A percentile compares a stretch with the other conserved stretches of the same genome.
phyloP scores from a whole-genome alignment of 805 yeast species.

The Spencermartinsiella europaea region DNA sequence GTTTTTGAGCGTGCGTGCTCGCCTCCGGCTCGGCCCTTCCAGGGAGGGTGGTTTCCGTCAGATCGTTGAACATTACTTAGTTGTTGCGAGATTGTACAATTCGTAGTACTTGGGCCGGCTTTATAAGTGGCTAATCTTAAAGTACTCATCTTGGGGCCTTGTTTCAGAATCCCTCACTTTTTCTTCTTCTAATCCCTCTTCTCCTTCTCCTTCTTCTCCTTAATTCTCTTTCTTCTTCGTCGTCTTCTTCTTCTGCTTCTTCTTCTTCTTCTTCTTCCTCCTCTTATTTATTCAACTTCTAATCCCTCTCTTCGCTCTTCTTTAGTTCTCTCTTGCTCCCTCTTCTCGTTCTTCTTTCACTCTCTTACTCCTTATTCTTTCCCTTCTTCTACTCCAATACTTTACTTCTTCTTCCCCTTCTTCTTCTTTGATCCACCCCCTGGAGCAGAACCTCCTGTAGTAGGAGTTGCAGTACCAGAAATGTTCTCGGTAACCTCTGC shows the following conservation, averaged over 20 bases:
- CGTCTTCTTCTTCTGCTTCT: neutral
- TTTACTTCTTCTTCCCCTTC: constrained; percentile 21
- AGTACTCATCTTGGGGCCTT: neutral
- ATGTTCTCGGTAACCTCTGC: constrained; percentile 15
- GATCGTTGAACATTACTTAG: no score
- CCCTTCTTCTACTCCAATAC: neutral
- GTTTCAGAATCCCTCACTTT: neutral
- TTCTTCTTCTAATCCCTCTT: neutral
- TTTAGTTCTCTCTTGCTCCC: no score
- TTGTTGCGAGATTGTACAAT: no score
- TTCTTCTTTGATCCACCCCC: constrained; percentile 18
- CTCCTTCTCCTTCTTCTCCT: neutral
- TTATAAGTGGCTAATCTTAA: no score
- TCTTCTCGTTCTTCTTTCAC: no score
- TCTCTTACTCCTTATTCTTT: no score
- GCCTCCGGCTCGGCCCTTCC: no score
- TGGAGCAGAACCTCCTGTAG: constrained; percentile 3
- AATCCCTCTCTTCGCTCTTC: no score
- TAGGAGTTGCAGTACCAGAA: constrained; percentile 1
- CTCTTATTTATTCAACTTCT: neutral
- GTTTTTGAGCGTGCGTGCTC: neutral
- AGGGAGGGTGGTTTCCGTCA: no score
- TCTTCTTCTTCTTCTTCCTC: neutral
- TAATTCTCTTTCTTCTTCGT: neutral
- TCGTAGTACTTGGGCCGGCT: no score